Evolutionary conservation across 2,329 filamentous ascomycete genomes (phyloP).

Genomic region (Lecanicillium sp.): DNA sequence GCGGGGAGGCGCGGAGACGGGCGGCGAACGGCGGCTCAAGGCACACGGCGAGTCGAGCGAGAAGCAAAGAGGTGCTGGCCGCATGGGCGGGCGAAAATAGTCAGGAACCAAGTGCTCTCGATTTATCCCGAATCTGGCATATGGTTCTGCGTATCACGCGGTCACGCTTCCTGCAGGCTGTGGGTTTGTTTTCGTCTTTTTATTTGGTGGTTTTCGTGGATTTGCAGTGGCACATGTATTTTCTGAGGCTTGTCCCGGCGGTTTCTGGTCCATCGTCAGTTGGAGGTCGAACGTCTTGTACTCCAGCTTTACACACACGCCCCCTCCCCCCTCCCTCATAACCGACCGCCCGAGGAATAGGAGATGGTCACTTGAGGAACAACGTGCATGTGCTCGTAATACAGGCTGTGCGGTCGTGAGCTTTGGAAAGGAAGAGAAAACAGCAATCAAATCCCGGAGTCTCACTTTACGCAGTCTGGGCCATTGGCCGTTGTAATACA

Average conservation of each 20-base stretch:
- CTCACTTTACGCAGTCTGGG: not conserved
- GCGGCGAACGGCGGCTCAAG: constrained; percentile 14
- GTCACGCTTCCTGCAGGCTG: constrained; percentile 3
- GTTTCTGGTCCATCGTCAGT: no score
- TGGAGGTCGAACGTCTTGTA: not conserved
- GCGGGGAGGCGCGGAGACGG: constrained; percentile 8
- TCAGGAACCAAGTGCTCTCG: constrained; percentile 13
- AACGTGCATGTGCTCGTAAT: no score
- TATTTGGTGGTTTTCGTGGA: not conserved
- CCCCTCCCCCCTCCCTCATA: not conserved
- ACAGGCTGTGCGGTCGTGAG: no score
- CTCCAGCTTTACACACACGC: constrained; percentile 4
- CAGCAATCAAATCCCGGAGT: constrained; percentile 3
- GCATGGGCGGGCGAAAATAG: constrained; percentile 10
- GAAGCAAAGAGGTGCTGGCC: not conserved
- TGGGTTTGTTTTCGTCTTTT: not conserved
- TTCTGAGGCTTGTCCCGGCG: no score
- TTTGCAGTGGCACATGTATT: constrained; percentile 12
- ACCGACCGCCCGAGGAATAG: not conserved
- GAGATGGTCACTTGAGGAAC: no score
- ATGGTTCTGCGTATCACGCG: constrained; percentile 4
- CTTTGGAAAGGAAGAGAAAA: no score
- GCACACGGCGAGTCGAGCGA: not conserved
- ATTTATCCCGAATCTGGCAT: constrained; percentile 12
- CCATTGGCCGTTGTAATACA: not conserved